Conservation (phyloP, 169 alveolate species). For the Plasmodium malariae region DNA sequence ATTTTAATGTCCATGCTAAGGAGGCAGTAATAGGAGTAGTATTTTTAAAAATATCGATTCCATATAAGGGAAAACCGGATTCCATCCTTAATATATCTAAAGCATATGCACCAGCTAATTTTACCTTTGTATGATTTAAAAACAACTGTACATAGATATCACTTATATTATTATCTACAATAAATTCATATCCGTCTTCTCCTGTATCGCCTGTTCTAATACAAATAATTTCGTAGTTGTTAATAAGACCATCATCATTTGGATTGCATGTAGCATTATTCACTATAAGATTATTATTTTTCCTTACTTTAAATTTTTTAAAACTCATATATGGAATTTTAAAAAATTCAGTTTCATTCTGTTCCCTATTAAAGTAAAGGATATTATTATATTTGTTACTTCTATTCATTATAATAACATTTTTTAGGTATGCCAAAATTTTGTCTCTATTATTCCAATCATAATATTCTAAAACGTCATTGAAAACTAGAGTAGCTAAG, state of each 20-base stretch:
- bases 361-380: slow-evolving; percentile 18
- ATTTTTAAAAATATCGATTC: slow-evolving; percentile 81
- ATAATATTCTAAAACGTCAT: slow-evolving; percentile 46
- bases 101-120: slow-evolving; percentile 81
- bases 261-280: background rate
- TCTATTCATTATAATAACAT: slow-evolving; percentile 11
- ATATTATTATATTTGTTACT: background rate
- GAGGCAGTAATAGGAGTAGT: slow-evolving; percentile 83
- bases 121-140: slow-evolving; percentile 59
- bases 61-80: slow-evolving; percentile 81
- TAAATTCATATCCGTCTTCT: slow-evolving; percentile 85
- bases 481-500: slow-evolving; percentile 44
- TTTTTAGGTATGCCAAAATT: slow-evolving; percentile 31
- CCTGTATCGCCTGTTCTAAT: slow-evolving; percentile 82
- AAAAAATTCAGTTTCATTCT: slow-evolving; percentile 2
- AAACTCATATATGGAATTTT: slow-evolving; percentile 76
- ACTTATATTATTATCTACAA: slow-evolving; percentile 72
- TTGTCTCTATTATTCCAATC: slow-evolving; percentile 7
- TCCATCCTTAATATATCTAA: slow-evolving; percentile 84
- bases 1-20: slow-evolving; percentile 84
- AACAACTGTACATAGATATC: slow-evolving; percentile 62
- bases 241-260: background rate
- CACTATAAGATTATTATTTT: too few species aligned
- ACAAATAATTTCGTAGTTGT: slow-evolving; percentile 68
- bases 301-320: slow-evolving; percentile 35